Evolutionary conservation across 2,329 filamentous ascomycete species (phyloP), one percentile per base, ranked within the genome.

Genomic region (Colletotrichum sp.): DNA sequence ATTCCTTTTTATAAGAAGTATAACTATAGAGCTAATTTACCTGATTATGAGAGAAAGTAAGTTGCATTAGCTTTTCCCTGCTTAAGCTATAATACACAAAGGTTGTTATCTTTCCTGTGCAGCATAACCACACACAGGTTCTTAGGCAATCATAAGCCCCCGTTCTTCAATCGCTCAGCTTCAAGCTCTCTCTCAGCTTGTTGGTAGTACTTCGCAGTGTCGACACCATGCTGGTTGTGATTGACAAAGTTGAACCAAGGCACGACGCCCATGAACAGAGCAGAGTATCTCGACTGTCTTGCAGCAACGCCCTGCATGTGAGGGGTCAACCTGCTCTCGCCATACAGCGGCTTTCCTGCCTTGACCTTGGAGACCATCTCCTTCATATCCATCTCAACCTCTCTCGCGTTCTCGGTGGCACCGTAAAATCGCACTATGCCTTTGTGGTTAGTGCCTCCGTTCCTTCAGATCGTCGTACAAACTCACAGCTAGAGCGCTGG

Each of bases 241-340:
- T 99, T 98, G 82, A 98, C 96, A 87, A 99, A 94, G 89, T 99
- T 99, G 88, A 98, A 96, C 97, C 96, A 98, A 52, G 96, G 96
- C 72, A 99, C 88, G 70, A 96, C 92, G 83, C 96, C 94, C 79
- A 95, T 88, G 85, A 96, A 97, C 36, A 97, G 89, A 55, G 94
- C 94, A 48, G 95, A 93, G 89, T 98, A 98, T 83, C 97, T 91
- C 82, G 96, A 98, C 88, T 99, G 98, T 80, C 97, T 91, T 75
- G 95, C 93, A 68, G 97, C 96, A 52, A 98, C 94, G 76, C 96
- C 97, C 87, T 99, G 97, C 89, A 98, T 94, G 86, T 98, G 95
- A 78, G 96, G 93, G 73, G 93, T 94, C 81, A 98, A 87, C 69
- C 88, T 87, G 81, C 93, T 95, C 81, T 91, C 91, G 82, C 97